Percentiles rank a stretch among this genome's conserved stretches.
These are phyloP conservation scores for Sugiyamaella grinbergsii DNA, from an alignment of 1,139 yeast genomes.

Conservation along the genomic window DNA sequence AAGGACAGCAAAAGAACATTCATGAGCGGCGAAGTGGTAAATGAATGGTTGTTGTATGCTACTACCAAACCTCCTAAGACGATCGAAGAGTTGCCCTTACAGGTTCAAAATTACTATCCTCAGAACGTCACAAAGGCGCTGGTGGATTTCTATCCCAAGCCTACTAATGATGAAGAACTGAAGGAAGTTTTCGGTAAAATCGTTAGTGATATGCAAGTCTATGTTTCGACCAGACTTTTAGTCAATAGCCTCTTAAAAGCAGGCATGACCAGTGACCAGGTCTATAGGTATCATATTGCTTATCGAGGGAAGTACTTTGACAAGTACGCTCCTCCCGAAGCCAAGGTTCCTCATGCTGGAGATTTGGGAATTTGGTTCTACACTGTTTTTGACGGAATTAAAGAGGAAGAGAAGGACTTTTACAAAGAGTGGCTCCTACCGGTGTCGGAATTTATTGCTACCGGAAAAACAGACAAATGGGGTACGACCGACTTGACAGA, in stretches of 20 bases:
- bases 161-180: constrained; percentile 24
- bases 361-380: constrained; percentile 44
- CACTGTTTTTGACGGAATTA: constrained; percentile 35
- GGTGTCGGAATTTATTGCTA: constrained; percentile 35
- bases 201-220: constrained; percentile 47
- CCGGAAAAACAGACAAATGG: constrained; percentile 36
- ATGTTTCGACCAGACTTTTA: constrained; percentile 44
- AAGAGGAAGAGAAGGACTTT: constrained; percentile 35
- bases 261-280: constrained; percentile 38
- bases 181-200: constrained; percentile 41
- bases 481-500: constrained; percentile 33
- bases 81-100: constrained; percentile 61
- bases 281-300: constrained; percentile 42
- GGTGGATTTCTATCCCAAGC: constrained; percentile 37
- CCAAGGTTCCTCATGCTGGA: constrained; percentile 43
- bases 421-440: constrained; percentile 38
- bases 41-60: constrained; percentile 44
- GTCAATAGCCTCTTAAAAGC: constrained; percentile 36
- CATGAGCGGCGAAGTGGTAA: constrained; percentile 46
- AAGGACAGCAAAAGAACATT: constrained; percentile 36
- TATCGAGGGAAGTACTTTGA: constrained; percentile 42
- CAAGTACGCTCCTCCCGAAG: constrained; percentile 35
- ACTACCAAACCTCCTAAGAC: constrained; percentile 51
- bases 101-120: constrained; percentile 46
- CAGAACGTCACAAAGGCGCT: constrained; percentile 38